These are phyloP conservation scores for Aureobasidium namibiae DNA, from an alignment of 2,329 filamentous ascomycete genomes.

Conservation along the genomic window DNA sequence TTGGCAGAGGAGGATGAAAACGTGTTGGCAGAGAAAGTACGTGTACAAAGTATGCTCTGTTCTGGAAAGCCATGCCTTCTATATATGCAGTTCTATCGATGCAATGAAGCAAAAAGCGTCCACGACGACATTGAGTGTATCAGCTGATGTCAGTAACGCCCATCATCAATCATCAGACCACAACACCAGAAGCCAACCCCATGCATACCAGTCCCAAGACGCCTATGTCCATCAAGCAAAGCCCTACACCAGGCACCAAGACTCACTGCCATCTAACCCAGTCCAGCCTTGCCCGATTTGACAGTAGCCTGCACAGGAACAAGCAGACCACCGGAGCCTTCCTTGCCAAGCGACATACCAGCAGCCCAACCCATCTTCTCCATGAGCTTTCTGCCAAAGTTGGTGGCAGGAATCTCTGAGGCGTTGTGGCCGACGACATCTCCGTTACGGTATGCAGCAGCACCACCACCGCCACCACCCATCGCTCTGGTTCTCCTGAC, in stretches of 20 bases:
- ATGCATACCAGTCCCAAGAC: not conserved
- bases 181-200: not conserved
- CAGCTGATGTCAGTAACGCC: not conserved
- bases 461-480: slow-evolving; percentile 29
- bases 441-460: slow-evolving; percentile 64
- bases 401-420: slow-evolving; percentile 73
- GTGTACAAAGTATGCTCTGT: not conserved
- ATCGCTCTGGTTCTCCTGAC: slow-evolving; percentile 12
- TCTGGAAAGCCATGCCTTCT: not conserved
- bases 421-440: slow-evolving; percentile 81
- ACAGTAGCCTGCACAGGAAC: slow-evolving; percentile 80
- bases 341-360: slow-evolving; percentile 73
- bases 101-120: not conserved
- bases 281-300: slow-evolving; percentile 74
- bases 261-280: slow-evolving; percentile 45
- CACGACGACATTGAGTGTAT: not conserved
- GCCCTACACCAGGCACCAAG: not conserved
- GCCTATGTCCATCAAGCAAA: not conserved
- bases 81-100: not conserved
- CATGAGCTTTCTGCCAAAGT: slow-evolving; percentile 77
- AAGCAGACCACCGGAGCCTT: slow-evolving; percentile 80
- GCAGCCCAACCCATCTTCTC: slow-evolving; percentile 97
- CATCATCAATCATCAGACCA: not conserved
- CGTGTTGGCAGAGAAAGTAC: too few species aligned
- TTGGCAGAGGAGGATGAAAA: not conserved